Evolutionary conservation across 1,139 yeast genomes (phyloP).

Genomic region (Zygosaccharomyces sapae): DNA sequence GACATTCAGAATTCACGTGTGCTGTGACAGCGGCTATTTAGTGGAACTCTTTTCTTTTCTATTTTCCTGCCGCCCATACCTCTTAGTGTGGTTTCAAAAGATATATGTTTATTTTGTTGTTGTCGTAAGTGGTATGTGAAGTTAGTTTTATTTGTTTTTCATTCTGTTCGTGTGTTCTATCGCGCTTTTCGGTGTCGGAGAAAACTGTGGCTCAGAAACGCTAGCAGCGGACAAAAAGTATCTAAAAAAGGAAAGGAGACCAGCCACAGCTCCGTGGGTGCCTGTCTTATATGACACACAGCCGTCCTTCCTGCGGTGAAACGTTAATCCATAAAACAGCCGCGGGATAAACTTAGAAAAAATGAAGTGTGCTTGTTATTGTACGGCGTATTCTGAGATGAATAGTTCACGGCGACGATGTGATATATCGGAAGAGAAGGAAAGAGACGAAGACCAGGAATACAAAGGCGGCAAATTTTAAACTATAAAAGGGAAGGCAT

Average conservation of each 20-base stretch:
- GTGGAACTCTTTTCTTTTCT: background rate
- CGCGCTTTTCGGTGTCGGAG: background rate
- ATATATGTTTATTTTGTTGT: background rate
- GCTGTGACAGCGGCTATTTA: background rate
- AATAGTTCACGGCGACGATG: background rate
- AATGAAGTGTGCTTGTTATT: background rate
- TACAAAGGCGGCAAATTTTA: background rate
- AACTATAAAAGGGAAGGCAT: background rate
- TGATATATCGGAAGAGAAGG: background rate
- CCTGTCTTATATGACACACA: background rate
- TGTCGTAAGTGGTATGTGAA: background rate
- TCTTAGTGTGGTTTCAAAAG: too few relatives aligned
- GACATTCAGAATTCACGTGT: background rate
- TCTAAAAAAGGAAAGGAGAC: background rate
- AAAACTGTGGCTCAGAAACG: background rate
- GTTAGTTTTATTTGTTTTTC: background rate
- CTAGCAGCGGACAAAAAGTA: background rate
- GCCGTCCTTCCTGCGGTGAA: background rate
- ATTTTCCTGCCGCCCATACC: too few relatives aligned
- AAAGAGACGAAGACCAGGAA: background rate
- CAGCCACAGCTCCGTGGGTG: background rate
- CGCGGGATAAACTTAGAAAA: background rate
- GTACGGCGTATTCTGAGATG: background rate
- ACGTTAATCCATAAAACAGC: background rate
- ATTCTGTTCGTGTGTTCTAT: background rate